Percentiles rank a stretch among this genome's conserved stretches.
These are phyloP conservation scores for Oryza glumipatula DNA, from an alignment of 176 grass and related monocot species.

Conservation along the genomic window DNA sequence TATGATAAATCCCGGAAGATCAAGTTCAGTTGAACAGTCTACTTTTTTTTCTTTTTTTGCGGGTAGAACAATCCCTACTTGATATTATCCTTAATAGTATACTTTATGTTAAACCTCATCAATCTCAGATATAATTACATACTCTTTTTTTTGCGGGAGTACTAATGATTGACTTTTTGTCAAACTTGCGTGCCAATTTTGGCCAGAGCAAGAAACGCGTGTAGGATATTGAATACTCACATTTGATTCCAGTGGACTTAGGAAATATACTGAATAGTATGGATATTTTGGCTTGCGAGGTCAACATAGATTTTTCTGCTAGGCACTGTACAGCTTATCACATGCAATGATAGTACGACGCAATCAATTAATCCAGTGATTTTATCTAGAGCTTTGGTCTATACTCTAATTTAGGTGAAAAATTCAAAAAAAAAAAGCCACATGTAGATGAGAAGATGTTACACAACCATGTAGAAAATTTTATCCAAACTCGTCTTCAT, in stretches of 20 bases:
- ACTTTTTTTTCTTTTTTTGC: too few relatives aligned
- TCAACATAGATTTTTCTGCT: not conserved
- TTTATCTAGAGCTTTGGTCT: too few relatives aligned
- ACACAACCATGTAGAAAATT: too few relatives aligned
- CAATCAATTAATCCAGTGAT: not conserved
- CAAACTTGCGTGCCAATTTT: slow-evolving; percentile 8
- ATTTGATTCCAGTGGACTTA: not conserved
- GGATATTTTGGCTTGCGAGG: not conserved
- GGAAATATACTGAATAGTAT: too few relatives aligned
- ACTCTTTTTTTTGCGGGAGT: too few relatives aligned
- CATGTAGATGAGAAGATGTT: too few relatives aligned
- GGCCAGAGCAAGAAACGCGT: not conserved
- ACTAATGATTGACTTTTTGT: slow-evolving; percentile 7
- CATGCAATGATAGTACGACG: not conserved
- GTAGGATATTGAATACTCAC: not conserved
- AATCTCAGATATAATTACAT: not conserved
- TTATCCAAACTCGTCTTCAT: too few relatives aligned
- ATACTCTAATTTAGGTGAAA: too few relatives aligned
- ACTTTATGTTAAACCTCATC: not conserved
- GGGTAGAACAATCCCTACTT: too few relatives aligned
- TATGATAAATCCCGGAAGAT: not conserved
- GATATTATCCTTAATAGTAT: too few relatives aligned
- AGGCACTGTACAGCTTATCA: not conserved
- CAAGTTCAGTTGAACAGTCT: not conserved
- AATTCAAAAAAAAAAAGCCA: too few relatives aligned